phyloP scores from a whole-genome alignment of 2,329 filamentous ascomycete genomes.

The Diaporthe sp. region DNA sequence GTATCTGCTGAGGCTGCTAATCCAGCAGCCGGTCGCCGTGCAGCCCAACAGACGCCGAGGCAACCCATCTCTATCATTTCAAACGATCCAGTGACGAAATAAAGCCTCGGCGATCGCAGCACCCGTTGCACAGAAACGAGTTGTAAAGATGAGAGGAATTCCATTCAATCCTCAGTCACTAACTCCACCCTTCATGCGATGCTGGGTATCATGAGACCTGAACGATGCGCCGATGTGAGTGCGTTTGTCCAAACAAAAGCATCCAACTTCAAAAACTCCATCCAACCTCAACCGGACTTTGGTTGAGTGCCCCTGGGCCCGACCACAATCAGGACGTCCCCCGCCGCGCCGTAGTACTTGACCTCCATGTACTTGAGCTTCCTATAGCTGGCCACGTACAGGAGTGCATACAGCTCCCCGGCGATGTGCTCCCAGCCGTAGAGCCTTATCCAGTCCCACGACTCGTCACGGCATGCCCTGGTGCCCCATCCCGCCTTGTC shows the following conservation, averaged over 20 bases:
- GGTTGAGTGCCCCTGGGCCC: constrained; percentile 47
- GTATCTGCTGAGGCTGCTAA: background rate
- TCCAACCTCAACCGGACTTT: background rate
- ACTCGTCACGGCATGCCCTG: constrained; percentile 65
- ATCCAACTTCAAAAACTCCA: background rate
- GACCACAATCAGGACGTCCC: constrained; percentile 64
- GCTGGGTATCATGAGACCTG: constrained; percentile 29
- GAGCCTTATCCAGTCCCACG: constrained; percentile 68
- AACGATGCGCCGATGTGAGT: background rate
- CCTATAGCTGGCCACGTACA: constrained; percentile 80
- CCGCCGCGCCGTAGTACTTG: constrained; percentile 77
- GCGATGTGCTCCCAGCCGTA: constrained; percentile 85
- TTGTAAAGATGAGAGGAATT: background rate
- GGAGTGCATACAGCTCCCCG: constrained; percentile 79
- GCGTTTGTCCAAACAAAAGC: background rate
- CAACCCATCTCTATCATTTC: background rate
- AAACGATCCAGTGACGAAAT: background rate
- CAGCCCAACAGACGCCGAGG: background rate
- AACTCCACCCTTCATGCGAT: background rate
- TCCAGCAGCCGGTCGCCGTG: too few species aligned
- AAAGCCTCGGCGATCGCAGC: too few species aligned
- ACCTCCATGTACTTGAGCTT: constrained; percentile 70
- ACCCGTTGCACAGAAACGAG: background rate
- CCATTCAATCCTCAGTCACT: background rate
- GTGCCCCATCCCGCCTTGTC: constrained; percentile 78